Conservation (phyloP, 2,329 filamentous ascomycete species). For the Neospermospora avenae region DNA sequence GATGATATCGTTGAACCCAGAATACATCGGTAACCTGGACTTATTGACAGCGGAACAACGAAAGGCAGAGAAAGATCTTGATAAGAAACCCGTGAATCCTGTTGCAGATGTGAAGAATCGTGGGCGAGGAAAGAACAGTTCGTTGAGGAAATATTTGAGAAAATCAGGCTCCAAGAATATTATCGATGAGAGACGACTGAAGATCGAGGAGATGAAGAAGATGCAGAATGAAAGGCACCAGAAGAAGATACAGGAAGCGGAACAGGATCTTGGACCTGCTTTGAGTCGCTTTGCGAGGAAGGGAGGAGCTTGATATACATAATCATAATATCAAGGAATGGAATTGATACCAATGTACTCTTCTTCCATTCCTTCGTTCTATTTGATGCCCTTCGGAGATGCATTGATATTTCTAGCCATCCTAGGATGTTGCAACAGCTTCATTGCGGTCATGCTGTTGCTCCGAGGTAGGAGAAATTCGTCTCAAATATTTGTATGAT, state of each 20-base stretch:
- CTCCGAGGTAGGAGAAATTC: no score
- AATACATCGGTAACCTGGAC: slow-evolving; percentile 87
- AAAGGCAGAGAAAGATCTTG: slow-evolving; percentile 74
- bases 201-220: slow-evolving; percentile 77
- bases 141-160: slow-evolving; percentile 79
- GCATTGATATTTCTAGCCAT: no score
- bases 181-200: slow-evolving; percentile 90
- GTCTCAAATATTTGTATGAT: no score
- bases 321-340: not conserved
- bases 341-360: not conserved
- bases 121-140: slow-evolving; percentile 85
- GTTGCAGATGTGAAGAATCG: slow-evolving; percentile 68
- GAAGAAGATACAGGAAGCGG: slow-evolving; percentile 62
- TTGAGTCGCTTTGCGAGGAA: slow-evolving; percentile 81
- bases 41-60: slow-evolving; percentile 74
- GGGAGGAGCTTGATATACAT: slow-evolving; percentile 32
- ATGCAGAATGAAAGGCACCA: slow-evolving; percentile 65
- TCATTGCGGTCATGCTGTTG: no score
- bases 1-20: slow-evolving; percentile 93
- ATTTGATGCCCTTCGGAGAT: no score
- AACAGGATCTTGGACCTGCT: slow-evolving; percentile 78
- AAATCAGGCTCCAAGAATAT: slow-evolving; percentile 93
- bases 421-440: no score
- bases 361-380: not conserved
- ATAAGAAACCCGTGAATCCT: slow-evolving; percentile 58